Percentiles rank a stretch among this genome's conserved stretches.
Conservation (phyloP, 2,329 filamentous ascomycete species). For the Exophiala mesophila region DNA sequence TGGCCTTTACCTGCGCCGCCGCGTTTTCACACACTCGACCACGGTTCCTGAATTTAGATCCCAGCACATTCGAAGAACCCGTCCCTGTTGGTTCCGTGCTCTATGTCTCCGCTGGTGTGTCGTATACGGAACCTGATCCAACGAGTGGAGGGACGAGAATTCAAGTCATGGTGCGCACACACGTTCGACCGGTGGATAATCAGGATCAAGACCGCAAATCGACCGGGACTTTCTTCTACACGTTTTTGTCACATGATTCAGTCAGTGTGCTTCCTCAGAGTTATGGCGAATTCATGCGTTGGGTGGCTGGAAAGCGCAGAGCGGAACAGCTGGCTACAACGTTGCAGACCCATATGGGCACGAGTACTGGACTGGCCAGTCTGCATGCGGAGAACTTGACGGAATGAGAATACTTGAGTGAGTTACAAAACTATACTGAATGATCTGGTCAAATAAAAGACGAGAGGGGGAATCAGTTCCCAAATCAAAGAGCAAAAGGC, state of each 20-base stretch:
- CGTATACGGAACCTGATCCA: conserved; percentile 62
- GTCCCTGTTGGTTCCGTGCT: conserved; percentile 70
- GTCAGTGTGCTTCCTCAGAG: conserved; percentile 62
- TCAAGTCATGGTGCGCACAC: conserved; percentile 66
- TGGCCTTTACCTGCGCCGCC: conserved; percentile 70
- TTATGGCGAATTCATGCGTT: conserved; percentile 62
- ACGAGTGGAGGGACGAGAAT: conserved; percentile 52
- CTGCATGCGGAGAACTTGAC: conserved; percentile 16
- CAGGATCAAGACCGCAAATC: conserved; percentile 54
- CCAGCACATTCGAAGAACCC: conserved; percentile 68
- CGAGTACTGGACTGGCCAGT: conserved; percentile 16
- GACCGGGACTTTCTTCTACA: conserved; percentile 73
- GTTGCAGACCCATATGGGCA: conserved; percentile 24
- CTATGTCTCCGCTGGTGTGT: conserved; percentile 66
- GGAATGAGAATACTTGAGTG: conserved; percentile 8
- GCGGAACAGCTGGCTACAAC: conserved; percentile 49
- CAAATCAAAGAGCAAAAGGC: too few relatives aligned
- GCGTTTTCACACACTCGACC: conserved; percentile 65
- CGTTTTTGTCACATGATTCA: conserved; percentile 61
- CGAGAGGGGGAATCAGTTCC: background rate
- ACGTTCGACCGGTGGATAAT: conserved; percentile 68
- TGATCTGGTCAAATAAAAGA: background rate
- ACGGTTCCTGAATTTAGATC: conserved; percentile 67
- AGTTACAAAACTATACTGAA: background rate
- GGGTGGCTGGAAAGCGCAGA: conserved; percentile 56